phyloP scores from a whole-genome alignment of 441 rosid species.

The Aleurites moluccanus region DNA sequence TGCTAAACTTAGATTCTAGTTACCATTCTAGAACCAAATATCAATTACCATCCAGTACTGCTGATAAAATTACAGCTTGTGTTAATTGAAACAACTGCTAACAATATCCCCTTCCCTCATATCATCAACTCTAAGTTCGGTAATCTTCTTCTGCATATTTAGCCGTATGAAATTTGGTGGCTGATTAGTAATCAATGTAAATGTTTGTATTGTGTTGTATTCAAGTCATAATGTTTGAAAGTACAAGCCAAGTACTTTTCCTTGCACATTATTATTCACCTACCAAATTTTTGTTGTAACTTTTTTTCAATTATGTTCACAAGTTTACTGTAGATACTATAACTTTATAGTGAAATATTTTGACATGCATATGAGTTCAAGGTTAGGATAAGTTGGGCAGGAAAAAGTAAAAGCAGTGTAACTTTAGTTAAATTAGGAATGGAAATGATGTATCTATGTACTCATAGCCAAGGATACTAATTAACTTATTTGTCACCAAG shows the following conservation, averaged over 20 bases:
- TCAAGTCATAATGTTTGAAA: not conserved
- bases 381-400: not conserved
- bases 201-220: not conserved
- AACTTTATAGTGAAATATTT: not conserved
- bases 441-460: not conserved
- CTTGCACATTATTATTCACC: not conserved
- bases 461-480: not conserved
- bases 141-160: not conserved
- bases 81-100: not conserved
- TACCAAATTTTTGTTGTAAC: not conserved
- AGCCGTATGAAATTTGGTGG: not conserved
- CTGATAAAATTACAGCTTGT: not conserved
- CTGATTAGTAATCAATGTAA: not conserved
- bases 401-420: not conserved
- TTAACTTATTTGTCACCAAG: not conserved
- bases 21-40: not conserved
- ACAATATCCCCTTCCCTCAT: not conserved
- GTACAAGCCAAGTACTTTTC: not conserved
- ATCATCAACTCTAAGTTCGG: not conserved
- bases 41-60: not conserved
- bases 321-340: not conserved
- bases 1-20: not conserved
- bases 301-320: not conserved
- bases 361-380: not conserved
- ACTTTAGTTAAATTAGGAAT: not conserved